phyloP scores from a whole-genome alignment of 169 alveolate species.

The Eimeria necatrix region DNA sequence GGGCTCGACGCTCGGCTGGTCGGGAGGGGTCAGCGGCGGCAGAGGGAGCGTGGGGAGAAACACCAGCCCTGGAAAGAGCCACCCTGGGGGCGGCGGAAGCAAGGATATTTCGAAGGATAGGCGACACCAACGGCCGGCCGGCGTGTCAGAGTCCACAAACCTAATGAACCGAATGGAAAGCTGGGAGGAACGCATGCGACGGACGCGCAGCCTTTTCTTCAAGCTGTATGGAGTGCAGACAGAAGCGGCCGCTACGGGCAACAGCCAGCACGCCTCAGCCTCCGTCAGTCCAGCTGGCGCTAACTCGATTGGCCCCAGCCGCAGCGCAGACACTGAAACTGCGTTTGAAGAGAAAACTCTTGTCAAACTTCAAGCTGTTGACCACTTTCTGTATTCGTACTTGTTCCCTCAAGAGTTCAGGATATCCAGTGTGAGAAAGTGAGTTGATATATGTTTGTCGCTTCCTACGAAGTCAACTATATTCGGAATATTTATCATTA shows the following conservation, averaged over 20 bases:
- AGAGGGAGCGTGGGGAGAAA: too few species aligned
- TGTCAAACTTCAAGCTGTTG: constrained; percentile 50
- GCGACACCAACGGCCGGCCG: not conserved
- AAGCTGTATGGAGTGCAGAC: constrained; percentile 66
- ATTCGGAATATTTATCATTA: too few species aligned
- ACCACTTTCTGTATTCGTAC: constrained; percentile 52
- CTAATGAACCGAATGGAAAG: not conserved
- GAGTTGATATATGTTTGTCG: not conserved
- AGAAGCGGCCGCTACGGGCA: not conserved
- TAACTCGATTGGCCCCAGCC: not conserved
- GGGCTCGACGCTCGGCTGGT: not conserved
- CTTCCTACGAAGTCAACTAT: not conserved
- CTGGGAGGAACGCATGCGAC: constrained; percentile 59
- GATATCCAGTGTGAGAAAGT: constrained; percentile 65
- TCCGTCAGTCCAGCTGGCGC: not conserved
- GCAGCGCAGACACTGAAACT: constrained; percentile 54
- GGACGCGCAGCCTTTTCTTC: constrained; percentile 53
- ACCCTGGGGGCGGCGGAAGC: not conserved
- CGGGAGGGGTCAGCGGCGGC: not conserved
- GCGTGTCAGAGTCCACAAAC: not conserved
- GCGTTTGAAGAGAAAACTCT: constrained; percentile 65
- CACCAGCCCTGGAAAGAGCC: not conserved
- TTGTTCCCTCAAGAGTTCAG: constrained; percentile 68
- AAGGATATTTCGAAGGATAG: not conserved
- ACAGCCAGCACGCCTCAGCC: not conserved